Evolutionary conservation across 169 alveolate genomes (phyloP).

Genomic region (Plasmodium reichenowi): DNA sequence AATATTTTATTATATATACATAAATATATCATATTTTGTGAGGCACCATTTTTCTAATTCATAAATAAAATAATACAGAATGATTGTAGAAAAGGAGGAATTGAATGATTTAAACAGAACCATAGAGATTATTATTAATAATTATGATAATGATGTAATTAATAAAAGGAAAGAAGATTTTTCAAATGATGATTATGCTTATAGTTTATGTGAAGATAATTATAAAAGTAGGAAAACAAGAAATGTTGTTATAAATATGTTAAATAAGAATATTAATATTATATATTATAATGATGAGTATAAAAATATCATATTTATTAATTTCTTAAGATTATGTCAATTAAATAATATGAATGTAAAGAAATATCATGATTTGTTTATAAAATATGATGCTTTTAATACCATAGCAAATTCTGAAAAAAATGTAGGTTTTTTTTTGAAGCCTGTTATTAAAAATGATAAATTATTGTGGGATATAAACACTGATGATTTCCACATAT

Average conservation of each 20-base stretch:
- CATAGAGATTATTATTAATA: slow-evolving; percentile 12
- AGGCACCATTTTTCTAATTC: too few relatives aligned
- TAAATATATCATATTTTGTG: too few relatives aligned
- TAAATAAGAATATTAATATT: slow-evolving; percentile 57
- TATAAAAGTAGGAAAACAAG: slow-evolving; percentile 80
- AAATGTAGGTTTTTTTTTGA: slow-evolving; percentile 62
- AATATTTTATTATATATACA: too few relatives aligned
- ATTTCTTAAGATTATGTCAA: slow-evolving; percentile 75
- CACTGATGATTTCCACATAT: slow-evolving; percentile 10
- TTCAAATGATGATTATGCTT: slow-evolving; percentile 80
- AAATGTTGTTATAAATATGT: slow-evolving; percentile 83
- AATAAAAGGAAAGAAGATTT: slow-evolving; percentile 52
- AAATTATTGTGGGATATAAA: slow-evolving; percentile 75
- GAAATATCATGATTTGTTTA: slow-evolving; percentile 71
- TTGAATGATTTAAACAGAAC: neutral
- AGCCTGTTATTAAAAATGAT: slow-evolving; percentile 66
- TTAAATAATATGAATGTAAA: slow-evolving; percentile 64
- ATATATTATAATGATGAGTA: slow-evolving; percentile 58
- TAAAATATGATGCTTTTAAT: slow-evolving; percentile 51
- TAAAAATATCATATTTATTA: slow-evolving; percentile 64
- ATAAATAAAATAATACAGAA: neutral
- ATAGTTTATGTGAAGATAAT: slow-evolving; percentile 85
- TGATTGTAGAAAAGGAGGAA: slow-evolving; percentile 5
- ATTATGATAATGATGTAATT: neutral
- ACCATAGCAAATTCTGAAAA: slow-evolving; percentile 28